Percentiles rank a stretch among this genome's conserved stretches.
phyloP scores from a whole-genome alignment of 208 protist species.

The Porcisia deanei region DNA sequence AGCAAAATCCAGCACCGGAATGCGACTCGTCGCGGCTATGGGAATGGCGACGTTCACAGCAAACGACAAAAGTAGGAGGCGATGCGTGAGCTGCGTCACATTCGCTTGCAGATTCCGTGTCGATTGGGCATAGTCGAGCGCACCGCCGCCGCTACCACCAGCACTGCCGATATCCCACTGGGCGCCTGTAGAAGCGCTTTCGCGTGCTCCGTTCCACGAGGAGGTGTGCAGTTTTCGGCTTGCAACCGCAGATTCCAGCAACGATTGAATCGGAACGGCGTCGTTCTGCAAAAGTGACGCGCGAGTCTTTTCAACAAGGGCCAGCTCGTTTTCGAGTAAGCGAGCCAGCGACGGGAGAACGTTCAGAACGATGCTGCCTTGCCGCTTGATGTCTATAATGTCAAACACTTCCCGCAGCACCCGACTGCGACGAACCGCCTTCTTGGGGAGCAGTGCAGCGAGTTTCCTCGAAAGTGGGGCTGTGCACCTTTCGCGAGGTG shows the following conservation, averaged over 20 bases:
- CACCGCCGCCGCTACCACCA: background rate
- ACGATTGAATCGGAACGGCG: conserved; percentile 4
- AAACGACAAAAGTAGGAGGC: conserved; percentile 46
- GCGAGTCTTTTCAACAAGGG: conserved; percentile 22
- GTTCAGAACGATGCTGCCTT: conserved; percentile 30
- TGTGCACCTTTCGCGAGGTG: background rate
- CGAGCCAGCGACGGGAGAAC: conserved; percentile 40
- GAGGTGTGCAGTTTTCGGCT: conserved; percentile 12
- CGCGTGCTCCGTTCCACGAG: conserved; percentile 5
- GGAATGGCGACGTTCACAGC: conserved; percentile 69
- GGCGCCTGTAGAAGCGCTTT: background rate
- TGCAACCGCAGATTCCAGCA: conserved; percentile 12
- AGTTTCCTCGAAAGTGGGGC: conserved; percentile 22
- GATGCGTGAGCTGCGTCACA: conserved; percentile 16
- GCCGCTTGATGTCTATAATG: conserved; percentile 54
- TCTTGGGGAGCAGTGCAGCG: conserved; percentile 18
- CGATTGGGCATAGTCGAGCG: conserved; percentile 3
- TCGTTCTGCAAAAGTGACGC: conserved; percentile 1
- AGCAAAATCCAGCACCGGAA: conserved; percentile 61
- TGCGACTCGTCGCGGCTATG: conserved; percentile 39
- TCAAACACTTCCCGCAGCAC: conserved; percentile 68
- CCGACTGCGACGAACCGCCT: conserved; percentile 35
- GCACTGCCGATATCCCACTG: background rate
- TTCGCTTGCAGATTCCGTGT: background rate
- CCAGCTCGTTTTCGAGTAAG: conserved; percentile 58